Conservation (phyloP, 192 early-diverging fungal genomes). For the Mortierella claussenii region DNA sequence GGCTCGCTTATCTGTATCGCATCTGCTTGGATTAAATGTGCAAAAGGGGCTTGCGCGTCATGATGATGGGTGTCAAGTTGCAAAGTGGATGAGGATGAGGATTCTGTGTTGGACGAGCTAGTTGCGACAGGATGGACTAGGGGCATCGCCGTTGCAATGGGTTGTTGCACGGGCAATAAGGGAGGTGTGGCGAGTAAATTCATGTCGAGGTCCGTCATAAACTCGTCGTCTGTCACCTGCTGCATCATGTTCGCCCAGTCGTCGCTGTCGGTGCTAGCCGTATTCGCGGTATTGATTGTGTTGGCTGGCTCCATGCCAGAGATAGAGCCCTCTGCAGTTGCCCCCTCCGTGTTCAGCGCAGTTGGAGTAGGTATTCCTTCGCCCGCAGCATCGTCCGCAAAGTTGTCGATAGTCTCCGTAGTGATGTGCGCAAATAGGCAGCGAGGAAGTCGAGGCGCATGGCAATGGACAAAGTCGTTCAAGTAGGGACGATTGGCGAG, state of each 20-base stretch:
- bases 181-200: slow-evolving; percentile 30
- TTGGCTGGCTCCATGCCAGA: slow-evolving; percentile 2
- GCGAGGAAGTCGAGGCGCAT: slow-evolving; percentile 26
- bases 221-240: slow-evolving; percentile 16
- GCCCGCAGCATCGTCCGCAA: slow-evolving; percentile 3
- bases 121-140: slow-evolving; percentile 4
- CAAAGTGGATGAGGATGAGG: not conserved
- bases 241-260: slow-evolving; percentile 39
- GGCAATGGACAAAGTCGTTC: slow-evolving; percentile 42
- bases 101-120: not conserved
- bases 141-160: slow-evolving; percentile 43
- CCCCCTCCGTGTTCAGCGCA: not conserved
- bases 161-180: slow-evolving; percentile 27
- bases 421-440: slow-evolving; percentile 40
- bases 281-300: slow-evolving; percentile 16
- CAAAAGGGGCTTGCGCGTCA: not conserved
- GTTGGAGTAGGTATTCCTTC: not conserved
- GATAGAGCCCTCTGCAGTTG: slow-evolving; percentile 10
- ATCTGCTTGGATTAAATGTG: not conserved
- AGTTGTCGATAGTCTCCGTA: not conserved
- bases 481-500: slow-evolving; percentile 45
- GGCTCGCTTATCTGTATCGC: not conserved
- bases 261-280: slow-evolving; percentile 31
- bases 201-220: slow-evolving; percentile 2
- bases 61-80: not conserved